Base-by-base conservation (phyloP, 495 filamentous ascomycete genomes). In the Geopyxis carbonaria region DNA sequence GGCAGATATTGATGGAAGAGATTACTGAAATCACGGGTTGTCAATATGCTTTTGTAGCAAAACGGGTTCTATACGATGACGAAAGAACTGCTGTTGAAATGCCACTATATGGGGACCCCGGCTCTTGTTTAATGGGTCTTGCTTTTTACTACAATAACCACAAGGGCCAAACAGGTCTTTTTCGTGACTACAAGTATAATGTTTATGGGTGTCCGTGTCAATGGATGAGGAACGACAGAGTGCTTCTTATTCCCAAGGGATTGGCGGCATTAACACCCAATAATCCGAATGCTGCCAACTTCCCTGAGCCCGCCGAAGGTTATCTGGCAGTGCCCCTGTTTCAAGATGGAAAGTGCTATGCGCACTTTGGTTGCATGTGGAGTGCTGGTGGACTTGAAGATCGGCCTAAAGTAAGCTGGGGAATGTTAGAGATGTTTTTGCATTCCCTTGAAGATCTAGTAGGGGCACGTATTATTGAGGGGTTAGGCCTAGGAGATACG, bases 351-450 rank as follows among this genome's bases (percentile, higher is more conserved):
- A 76, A 75, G 47, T 80, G 75, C 55, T 68, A 80, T 46, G 78
- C 72, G 22, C 73, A 83, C 57, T 72, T 86, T 46, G 80, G 80
- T 9, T 60, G 78, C 47, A 76, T 82, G 64, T 86, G 79, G 79
- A 72, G 72, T 11, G 52, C 58, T 15, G 66, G 78, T 43, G 78
- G 75, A 5, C 59, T 74, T 18, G 45, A 42, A 22, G 57, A 62
- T 31, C 64, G 64, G 34, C 63, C 72, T 1, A 39, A 39, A 34
- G 59, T 50, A 11, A 65, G 73, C 13, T 86, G 80, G 80, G 67
- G 66, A 11, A 80, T 72, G 54, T 58, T 80, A 14, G 76, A 84
- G 49, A 71, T 80, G 69, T 61, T 83, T 27, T 52, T 83, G 34
- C 76, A 80, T 54, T 69, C 77, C n/a, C 59, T 86, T 15, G 80